Evolutionary conservation across 306 rosid species (phyloP).

Genomic region (Dryas drummondii): DNA sequence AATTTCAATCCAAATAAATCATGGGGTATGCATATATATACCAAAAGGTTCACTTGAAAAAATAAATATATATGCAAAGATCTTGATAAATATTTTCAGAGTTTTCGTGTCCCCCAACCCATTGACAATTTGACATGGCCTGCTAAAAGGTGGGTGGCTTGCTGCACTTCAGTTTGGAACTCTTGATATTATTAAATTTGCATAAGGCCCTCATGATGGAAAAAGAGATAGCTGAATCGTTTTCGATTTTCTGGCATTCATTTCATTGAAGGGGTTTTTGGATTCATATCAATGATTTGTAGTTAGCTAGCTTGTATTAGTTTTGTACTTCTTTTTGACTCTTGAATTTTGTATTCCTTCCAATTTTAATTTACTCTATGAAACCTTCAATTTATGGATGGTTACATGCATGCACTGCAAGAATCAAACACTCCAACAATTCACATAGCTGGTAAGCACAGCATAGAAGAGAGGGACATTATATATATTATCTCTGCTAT

Average conservation of each 20-base stretch:
- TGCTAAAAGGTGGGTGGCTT: constrained; percentile 19
- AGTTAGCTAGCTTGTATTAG: background rate
- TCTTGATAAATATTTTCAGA: constrained; percentile 1
- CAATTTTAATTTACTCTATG: too few species aligned
- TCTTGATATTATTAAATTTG: background rate
- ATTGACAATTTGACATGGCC: constrained; percentile 9
- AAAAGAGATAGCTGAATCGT: too few species aligned
- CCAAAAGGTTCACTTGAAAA: background rate
- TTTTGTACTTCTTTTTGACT: background rate
- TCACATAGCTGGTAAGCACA: background rate
- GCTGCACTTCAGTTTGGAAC: background rate
- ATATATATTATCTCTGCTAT: background rate
- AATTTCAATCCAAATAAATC: background rate
- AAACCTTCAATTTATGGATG: too few species aligned
- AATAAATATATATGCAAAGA: background rate
- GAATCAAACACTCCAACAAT: background rate
- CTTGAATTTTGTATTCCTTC: background rate
- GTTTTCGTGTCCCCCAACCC: constrained; percentile 11
- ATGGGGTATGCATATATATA: background rate
- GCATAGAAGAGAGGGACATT: background rate
- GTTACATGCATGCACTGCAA: background rate
- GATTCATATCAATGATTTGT: too few species aligned
- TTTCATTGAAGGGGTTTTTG: too few species aligned
- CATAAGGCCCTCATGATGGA: background rate
- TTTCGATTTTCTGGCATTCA: too few species aligned